These are phyloP conservation scores for Pythium pyrilobum DNA, from an alignment of 352 stramenopile species.

Conservation along the genomic window DNA sequence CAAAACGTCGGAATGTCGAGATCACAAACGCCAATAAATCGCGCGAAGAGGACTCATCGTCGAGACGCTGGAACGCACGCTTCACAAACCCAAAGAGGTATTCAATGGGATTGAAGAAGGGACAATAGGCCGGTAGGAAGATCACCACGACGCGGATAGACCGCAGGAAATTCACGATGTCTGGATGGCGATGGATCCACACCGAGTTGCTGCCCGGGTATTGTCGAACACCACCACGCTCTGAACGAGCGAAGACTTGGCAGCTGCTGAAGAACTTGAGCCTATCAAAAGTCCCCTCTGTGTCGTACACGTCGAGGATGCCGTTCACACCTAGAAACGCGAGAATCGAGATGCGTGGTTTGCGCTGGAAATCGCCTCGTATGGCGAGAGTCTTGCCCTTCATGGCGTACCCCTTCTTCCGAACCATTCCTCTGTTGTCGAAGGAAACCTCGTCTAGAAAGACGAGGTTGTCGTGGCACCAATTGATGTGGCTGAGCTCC, in stretches of 20 bases:
- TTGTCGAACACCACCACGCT: constrained; percentile 6
- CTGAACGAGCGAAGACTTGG: constrained; percentile 16
- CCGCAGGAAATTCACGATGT: too few relatives aligned
- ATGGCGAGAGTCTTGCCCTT: constrained; percentile 21
- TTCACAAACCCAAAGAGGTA: too few relatives aligned
- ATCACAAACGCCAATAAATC: too few relatives aligned
- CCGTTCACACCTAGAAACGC: constrained; percentile 15
- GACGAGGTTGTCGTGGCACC: background rate
- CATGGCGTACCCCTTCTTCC: constrained; percentile 17
- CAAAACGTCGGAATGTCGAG: too few relatives aligned
- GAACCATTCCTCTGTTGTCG: constrained; percentile 25
- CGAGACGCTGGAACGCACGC: too few relatives aligned
- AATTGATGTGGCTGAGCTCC: constrained; percentile 17
- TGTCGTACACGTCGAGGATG: constrained; percentile 23
- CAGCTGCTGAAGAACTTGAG: constrained; percentile 20
- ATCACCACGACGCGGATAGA: too few relatives aligned
- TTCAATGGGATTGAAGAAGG: too few relatives aligned
- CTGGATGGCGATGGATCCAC: constrained; percentile 26
- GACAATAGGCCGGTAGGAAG: background rate
- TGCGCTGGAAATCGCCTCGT: constrained; percentile 18
- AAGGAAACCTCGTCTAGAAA: constrained; percentile 25
- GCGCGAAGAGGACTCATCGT: too few relatives aligned
- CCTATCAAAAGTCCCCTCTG: constrained; percentile 23
- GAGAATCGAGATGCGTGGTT: constrained; percentile 19
- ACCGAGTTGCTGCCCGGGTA: constrained; percentile 25